Evolutionary conservation across 2,329 filamentous ascomycete species (phyloP).

Genomic region (Nigrograna mackinnonii): DNA sequence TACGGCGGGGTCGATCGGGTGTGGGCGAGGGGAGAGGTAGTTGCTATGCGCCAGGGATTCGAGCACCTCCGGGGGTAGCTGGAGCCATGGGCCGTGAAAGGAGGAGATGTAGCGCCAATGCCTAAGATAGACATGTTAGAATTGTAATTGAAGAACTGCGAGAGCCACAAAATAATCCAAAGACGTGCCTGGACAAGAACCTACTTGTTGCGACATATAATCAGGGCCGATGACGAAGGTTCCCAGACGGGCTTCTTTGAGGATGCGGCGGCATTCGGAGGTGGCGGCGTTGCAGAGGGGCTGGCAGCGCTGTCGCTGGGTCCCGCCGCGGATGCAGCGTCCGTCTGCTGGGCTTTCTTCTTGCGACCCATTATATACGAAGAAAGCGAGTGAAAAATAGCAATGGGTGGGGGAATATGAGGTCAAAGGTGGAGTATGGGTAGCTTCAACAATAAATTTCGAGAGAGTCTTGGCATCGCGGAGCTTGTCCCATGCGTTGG

Average conservation of each 20-base stretch:
- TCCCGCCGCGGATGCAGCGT: conserved; percentile 13
- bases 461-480: too few relatives aligned
- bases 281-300: background rate
- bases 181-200: conserved; percentile 32
- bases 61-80: conserved; percentile 77
- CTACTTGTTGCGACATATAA: conserved; percentile 49
- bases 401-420: background rate
- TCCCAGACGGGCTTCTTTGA: conserved; percentile 18
- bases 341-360: conserved; percentile 34
- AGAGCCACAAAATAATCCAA: conserved; percentile 6
- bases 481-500: too few relatives aligned
- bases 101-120: conserved; percentile 86
- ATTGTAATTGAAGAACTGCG: conserved; percentile 1
- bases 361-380: conserved; percentile 36
- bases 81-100: conserved; percentile 82
- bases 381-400: background rate
- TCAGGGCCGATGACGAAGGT: conserved; percentile 38
- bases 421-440: background rate
- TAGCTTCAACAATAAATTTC: conserved; percentile 8
- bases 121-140: conserved; percentile 47
- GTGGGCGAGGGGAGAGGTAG: conserved; percentile 75
- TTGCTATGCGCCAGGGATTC: conserved; percentile 79
- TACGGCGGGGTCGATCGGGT: conserved; percentile 76
- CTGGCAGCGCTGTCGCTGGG: conserved; percentile 21
- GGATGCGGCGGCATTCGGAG: conserved; percentile 3